Evolutionary conservation across 192 early-diverging fungal genomes (phyloP).

Genomic region (Linnemannia hyalina): DNA sequence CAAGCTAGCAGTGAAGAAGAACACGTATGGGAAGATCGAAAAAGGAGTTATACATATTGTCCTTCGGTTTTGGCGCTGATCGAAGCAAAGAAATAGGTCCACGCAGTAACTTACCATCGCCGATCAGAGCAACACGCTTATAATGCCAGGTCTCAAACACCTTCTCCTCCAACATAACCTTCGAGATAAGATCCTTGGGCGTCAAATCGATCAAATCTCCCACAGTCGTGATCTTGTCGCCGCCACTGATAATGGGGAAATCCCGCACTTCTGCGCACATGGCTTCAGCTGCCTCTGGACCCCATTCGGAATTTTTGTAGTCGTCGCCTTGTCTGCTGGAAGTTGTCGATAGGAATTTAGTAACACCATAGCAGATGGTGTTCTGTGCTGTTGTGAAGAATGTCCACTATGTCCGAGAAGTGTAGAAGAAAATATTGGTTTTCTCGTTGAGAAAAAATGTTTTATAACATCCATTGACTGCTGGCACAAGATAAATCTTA

Average conservation of each 20-base stretch:
- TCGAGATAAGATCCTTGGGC: neutral
- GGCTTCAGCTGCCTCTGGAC: neutral
- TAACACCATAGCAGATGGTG: slow-evolving; percentile 22
- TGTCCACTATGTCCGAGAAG: neutral
- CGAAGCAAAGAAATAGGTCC: no score
- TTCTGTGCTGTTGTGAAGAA: slow-evolving; percentile 3
- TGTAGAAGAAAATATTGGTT: neutral
- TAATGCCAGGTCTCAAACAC: slow-evolving; percentile 25
- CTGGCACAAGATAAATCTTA: neutral
- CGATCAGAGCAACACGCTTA: neutral
- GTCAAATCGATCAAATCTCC: slow-evolving; percentile 15
- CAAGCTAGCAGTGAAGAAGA: neutral
- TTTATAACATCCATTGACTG: no score
- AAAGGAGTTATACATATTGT: no score
- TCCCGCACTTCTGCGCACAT: neutral
- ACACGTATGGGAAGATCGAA: no score
- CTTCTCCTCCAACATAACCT: slow-evolving; percentile 17
- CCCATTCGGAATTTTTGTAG: slow-evolving; percentile 19
- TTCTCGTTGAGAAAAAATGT: no score
- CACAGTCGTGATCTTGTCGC: neutral
- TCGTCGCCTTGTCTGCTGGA: neutral
- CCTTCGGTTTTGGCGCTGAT: no score
- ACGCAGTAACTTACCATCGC: slow-evolving; percentile 9
- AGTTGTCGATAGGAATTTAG: neutral
- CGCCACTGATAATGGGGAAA: neutral